Conservation (phyloP, 495 filamentous ascomycete genomes). For the Hypoxylon fragiforme region DNA sequence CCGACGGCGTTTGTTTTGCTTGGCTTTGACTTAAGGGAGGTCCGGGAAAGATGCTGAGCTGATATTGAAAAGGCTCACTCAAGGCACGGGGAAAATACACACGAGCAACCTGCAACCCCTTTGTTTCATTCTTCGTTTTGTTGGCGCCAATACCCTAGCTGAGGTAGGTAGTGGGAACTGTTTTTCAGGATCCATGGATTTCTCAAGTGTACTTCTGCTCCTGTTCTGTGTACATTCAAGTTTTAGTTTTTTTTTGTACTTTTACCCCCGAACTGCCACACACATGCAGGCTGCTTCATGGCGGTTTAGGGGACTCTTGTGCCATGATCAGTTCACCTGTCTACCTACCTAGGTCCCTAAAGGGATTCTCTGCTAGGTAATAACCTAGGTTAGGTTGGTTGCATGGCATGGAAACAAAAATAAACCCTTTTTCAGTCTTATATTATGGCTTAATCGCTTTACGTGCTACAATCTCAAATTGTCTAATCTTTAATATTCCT, state of each 20-base stretch:
- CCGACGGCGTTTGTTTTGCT: constrained; percentile 15
- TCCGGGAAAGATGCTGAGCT: neutral
- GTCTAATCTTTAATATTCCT: too few species aligned
- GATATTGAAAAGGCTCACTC: constrained; percentile 6
- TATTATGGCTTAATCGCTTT: too few species aligned
- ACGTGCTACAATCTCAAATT: too few species aligned
- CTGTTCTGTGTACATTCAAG: constrained; percentile 25
- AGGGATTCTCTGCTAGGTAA: too few species aligned
- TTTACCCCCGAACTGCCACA: too few species aligned
- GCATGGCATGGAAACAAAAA: neutral
- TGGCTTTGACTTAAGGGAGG: neutral
- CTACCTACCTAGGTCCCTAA: neutral
- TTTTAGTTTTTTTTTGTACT: constrained; percentile 14
- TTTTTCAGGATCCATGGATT: constrained; percentile 10
- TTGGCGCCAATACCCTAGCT: constrained; percentile 22
- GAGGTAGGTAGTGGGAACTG: constrained; percentile 4
- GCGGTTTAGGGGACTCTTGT: neutral
- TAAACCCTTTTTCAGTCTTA: too few species aligned
- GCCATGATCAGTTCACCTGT: neutral
- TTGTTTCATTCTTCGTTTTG: constrained; percentile 29
- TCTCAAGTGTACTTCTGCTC: constrained; percentile 16
- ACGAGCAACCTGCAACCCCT: neutral
- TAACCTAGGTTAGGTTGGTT: neutral
- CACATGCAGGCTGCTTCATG: constrained; percentile 4
- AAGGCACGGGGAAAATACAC: neutral